A percentile compares a stretch with the other conserved stretches of the same genome.
These are phyloP conservation scores for Dactylellina haptotyla DNA, from an alignment of 2,329 filamentous ascomycete genomes.

Conservation along the genomic window DNA sequence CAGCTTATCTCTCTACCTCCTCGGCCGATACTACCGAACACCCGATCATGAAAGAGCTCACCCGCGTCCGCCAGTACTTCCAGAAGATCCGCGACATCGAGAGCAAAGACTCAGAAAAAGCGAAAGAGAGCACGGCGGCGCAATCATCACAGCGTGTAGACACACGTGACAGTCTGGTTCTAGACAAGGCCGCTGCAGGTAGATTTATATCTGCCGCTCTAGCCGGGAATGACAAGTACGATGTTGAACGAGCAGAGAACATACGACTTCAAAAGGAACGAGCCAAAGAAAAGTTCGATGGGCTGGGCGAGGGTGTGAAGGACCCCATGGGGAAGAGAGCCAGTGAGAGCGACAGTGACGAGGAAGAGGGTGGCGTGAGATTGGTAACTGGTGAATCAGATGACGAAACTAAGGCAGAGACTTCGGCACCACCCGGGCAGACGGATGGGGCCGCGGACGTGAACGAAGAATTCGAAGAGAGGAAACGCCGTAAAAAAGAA, in stretches of 20 bases:
- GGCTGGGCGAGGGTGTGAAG: constrained; percentile 60
- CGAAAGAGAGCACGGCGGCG: constrained; percentile 70
- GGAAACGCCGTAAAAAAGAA: constrained; percentile 56
- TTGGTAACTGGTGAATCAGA: constrained; percentile 32
- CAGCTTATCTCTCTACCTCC: constrained; percentile 80
- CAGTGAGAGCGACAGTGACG: constrained; percentile 16
- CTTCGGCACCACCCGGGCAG: constrained; percentile 43
- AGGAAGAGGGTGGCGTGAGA: constrained; percentile 39
- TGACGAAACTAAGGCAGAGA: constrained; percentile 43
- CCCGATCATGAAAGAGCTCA: constrained; percentile 84
- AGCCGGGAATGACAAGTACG: constrained; percentile 66
- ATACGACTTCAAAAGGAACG: constrained; percentile 66
- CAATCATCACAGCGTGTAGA: constrained; percentile 60
- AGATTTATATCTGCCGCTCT: constrained; percentile 79
- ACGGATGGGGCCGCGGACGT: constrained; percentile 56
- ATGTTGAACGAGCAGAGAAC: constrained; percentile 65
- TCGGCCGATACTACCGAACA: constrained; percentile 85
- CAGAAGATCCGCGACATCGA: constrained; percentile 78
- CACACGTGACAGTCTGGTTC: constrained; percentile 41
- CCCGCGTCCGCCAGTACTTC: constrained; percentile 89
- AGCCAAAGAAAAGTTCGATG: constrained; percentile 65
- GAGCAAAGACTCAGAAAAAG: constrained; percentile 39
- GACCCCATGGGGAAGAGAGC: constrained; percentile 43
- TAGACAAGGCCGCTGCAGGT: constrained; percentile 57
- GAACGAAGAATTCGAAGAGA: too few relatives aligned